Base-by-base conservation (phyloP, 768 basidiomycete species). In the Trametes cingulata region DNA sequence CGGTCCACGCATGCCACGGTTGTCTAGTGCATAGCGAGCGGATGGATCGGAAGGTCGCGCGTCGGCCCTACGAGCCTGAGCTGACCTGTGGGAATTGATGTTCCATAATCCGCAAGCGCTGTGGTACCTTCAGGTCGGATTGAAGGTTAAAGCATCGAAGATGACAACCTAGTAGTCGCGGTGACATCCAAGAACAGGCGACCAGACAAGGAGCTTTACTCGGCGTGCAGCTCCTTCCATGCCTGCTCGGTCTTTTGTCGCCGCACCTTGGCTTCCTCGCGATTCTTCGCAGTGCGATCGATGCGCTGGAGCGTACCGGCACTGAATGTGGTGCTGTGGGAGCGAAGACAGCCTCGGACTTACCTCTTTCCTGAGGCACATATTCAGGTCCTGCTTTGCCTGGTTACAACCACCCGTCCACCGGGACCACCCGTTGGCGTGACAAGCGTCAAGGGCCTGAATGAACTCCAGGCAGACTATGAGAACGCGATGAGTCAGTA, bases 391-490 rank as follows among this genome's bases (percentile, higher is more conserved):
- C 56, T 83, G 76, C 74, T 92, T 92, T 52, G 80, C 78, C 58
- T 68, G 74, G 67, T 92, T 92, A 71, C 90, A 92, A 17, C 78
- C 81, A 20, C 90, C 90, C 0, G 85, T 82, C 61, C 87, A 79
- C 62, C 84, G 83, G 24, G 80, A 79, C 86, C 87, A 90, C 56
- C 71, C 77, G 67, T 76, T 81, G 19, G 76, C 69, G 68, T 92
- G 90, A 68, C 90, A 92, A 47, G 80, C 75, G 50, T 91, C 82
- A 24, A 92, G 83, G 2, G 90, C 90, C 64, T 90, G 75, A 55
- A 92, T 89, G 68, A 92, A 86, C 17, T 90, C 88, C 68, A 78
- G 82, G 77, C 90, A 92, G 37, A 78, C 90, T 91, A 47, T 54
- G 65, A 56, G 68, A 56, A 65, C 41, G 43, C 37, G 50, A 47